A percentile compares a stretch with the other conserved stretches of the same genome.
Evolutionary conservation across 2,329 filamentous ascomycete species (phyloP).

Genomic region (Ophidiomyces ophidiicola): DNA sequence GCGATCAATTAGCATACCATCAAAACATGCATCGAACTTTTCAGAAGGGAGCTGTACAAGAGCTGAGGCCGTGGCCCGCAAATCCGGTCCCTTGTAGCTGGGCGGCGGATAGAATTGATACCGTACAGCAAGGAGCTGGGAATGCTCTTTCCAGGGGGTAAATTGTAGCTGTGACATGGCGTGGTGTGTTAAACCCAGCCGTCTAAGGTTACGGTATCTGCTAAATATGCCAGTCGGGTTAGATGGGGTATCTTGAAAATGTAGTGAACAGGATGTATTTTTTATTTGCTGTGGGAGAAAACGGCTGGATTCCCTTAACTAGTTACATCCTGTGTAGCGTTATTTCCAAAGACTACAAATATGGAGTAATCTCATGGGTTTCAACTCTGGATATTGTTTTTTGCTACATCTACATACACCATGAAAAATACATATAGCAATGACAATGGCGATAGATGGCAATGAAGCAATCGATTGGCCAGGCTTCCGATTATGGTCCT

Average conservation of each 20-base stretch:
- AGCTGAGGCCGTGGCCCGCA: conserved; percentile 30
- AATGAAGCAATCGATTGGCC: too few relatives aligned
- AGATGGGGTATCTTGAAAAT: neutral
- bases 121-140: conserved; percentile 29
- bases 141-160: conserved; percentile 32
- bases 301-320: too few relatives aligned
- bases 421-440: too few relatives aligned
- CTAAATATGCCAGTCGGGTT: neutral
- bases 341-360: too few relatives aligned
- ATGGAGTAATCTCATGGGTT: too few relatives aligned
- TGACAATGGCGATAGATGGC: too few relatives aligned
- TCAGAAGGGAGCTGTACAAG: conserved; percentile 23
- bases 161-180: conserved; percentile 32
- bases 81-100: conserved; percentile 25
- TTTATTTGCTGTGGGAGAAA: too few relatives aligned
- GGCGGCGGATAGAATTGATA: conserved; percentile 30
- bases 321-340: too few relatives aligned
- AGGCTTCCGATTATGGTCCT: too few relatives aligned
- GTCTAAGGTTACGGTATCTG: neutral
- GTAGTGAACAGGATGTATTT: too few relatives aligned
- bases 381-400: too few relatives aligned
- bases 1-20: neutral
- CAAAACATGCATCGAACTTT: neutral
- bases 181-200: conserved; percentile 1
- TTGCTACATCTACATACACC: too few relatives aligned